phyloP scores from a whole-genome alignment of 352 stramenopile genomes.

The Thalassiosira pacifica region DNA sequence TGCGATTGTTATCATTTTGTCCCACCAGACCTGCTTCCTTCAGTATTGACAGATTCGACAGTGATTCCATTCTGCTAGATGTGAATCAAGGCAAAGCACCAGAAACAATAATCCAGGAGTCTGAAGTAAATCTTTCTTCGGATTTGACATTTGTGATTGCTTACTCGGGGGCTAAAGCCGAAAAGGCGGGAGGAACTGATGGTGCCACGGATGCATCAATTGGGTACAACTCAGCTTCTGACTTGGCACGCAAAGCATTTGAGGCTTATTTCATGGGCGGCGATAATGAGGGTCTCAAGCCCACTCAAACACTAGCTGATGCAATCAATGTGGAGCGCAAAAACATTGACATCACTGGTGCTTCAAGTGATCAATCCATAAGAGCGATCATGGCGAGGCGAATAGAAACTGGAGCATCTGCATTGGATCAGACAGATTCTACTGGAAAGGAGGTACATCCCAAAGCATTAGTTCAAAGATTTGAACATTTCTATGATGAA shows the following conservation, averaged over 20 bases:
- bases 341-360: neutral
- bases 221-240: slow-evolving; percentile 40
- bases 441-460: neutral
- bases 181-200: slow-evolving; percentile 34
- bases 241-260: slow-evolving; percentile 27
- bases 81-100: neutral
- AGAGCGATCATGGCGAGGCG: slow-evolving; percentile 8
- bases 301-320: slow-evolving; percentile 28
- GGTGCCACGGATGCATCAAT: slow-evolving; percentile 25
- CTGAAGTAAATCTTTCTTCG: slow-evolving; percentile 7
- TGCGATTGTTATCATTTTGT: slow-evolving; percentile 43
- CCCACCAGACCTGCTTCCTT: slow-evolving; percentile 30
- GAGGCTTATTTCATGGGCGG: slow-evolving; percentile 12
- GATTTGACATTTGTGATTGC: slow-evolving; percentile 45
- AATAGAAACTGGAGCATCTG: neutral
- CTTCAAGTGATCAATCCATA: neutral
- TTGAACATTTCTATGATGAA: slow-evolving; percentile 53
- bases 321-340: slow-evolving; percentile 23
- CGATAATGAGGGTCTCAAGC: neutral
- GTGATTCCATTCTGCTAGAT: neutral
- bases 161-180: slow-evolving; percentile 43
- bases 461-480: slow-evolving; percentile 13
- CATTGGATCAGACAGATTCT: neutral
- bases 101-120: slow-evolving; percentile 1
- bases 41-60: neutral